Base-by-base conservation (phyloP, 202 grass and related monocot species). In the Musa balbisiana region DNA sequence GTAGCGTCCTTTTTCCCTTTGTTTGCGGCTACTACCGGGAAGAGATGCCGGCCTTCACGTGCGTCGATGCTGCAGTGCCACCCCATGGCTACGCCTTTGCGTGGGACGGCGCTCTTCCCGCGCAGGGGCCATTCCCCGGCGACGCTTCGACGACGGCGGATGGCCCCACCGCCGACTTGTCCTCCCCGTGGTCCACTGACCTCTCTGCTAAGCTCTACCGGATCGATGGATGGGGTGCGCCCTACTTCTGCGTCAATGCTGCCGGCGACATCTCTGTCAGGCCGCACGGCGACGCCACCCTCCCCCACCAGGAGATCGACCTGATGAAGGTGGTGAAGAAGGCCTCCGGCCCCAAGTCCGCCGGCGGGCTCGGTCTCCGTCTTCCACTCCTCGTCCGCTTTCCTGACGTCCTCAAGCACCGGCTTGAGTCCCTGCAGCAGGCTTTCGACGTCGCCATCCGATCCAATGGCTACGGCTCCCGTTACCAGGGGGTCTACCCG, bases 41-140 rank as follows among this genome's bases (percentile, higher is more conserved):
- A 87, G 88, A 87, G 91, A 95, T 99, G 95, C 82, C 87, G 85
- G 95, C 95, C 69, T 79, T 99, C 63, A 89, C 91, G 0, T 87
- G 85, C 65, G 80, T 87, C 72, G 85, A 83, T 59, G 80, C 85
- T 83, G 80, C 76, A 19, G 49, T 64, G 16, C 22, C 75, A 25
- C 84, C 68, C 75, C 76, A 80, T 76, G 80, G 80, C 64, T 87
- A 83, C 77, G 76, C 58, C 52, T 58, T 80, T 49, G 55, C 76
- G 71, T 88, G 83, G 80, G 89, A 92, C 86, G 83, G 81, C 50
- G 52, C 83, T 72, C 78, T 80, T 73, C 69, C 78, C 56, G 68
- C 55, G 68, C 33, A 55, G 69, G 68, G 68, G 58, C 2, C 54
- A 53, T 64, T 73, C 85, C 79, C 75, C 85, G 62, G 51, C 23